Evolutionary conservation across 1,284 basidiomycete genomes (phyloP), one percentile per base, ranked within the genome.

Genomic region (Pterula multifida): DNA sequence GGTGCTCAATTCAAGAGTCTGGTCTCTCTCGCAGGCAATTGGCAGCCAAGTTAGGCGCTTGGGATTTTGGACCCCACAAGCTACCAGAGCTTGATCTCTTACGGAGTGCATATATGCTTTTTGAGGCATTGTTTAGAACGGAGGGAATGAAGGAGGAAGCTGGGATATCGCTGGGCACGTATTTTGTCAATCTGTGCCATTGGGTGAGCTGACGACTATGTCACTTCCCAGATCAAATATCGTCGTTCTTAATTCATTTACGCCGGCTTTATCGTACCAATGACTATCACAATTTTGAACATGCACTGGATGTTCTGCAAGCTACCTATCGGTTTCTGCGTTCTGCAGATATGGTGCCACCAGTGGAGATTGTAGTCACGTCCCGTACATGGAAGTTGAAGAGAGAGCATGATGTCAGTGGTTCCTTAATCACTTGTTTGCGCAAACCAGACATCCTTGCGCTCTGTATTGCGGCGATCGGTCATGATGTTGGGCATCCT

Each of bases 271-370:
- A 97, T 62, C 85, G 92, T 55, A 75, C 78, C 45, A 96, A 96
- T 66, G 85, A 87, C 13, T 97, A 97, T 66, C 93, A 97, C 70
- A 97, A 97, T 62, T 96, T 94, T 62, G 81, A 90, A 52, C 93
- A 97, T 65, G 93, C 92, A 1, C 72, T 95, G 45, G 94, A 97
- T 63, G 94, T 97, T 11, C 76, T 96, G 21, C 93, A 97, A 64
- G 92, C 93, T 1, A 81, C 83, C 1, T 91, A 95, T 61, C 81
- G 78, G 23, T 95, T 94, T 67, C 70, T 97, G 24, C 74, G 74
- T 48, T 70, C 78, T 22, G 83, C 88, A 15, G 84, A 81, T 15
- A 75, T 87, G 60, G 88, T 90, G 0, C 94, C 92, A 2, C 79
- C 86, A 0, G 73, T 87, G 3, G 71, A 71, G 15, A 76, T 75